A percentile compares a stretch with the other conserved stretches of the same genome.
Evolutionary conservation across 1,284 basidiomycete species (phyloP).

Genomic region (Ustanciosporium gigantosporum): DNA sequence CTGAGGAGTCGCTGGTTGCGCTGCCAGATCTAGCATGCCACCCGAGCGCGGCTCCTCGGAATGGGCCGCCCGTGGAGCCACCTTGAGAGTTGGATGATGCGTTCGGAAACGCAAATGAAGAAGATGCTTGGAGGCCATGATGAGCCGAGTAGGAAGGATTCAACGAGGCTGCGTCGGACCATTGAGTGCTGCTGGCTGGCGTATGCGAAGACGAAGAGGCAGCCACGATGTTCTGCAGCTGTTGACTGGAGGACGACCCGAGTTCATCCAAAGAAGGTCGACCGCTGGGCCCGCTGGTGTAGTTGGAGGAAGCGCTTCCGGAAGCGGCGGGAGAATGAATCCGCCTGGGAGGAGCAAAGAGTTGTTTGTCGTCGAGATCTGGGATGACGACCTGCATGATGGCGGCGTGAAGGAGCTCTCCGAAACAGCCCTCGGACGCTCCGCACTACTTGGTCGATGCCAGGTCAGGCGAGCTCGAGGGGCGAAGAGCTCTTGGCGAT

Average conservation of each 20-base stretch:
- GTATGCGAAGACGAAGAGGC: too few relatives aligned
- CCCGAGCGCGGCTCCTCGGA: conserved; percentile 36
- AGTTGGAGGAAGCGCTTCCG: conserved; percentile 5
- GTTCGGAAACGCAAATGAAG: neutral
- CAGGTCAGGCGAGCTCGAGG: too few relatives aligned
- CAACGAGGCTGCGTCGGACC: neutral
- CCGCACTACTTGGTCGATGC: too few relatives aligned
- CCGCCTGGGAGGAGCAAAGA: conserved; percentile 26
- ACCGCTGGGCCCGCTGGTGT: conserved; percentile 3
- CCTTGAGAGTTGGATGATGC: neutral
- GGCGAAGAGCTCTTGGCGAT: too few relatives aligned
- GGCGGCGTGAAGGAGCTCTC: too few relatives aligned
- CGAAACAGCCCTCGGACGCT: too few relatives aligned
- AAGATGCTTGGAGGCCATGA: too few relatives aligned
- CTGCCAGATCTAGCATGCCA: conserved; percentile 37
- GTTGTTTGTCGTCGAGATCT: conserved; percentile 54
- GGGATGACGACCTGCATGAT: conserved; percentile 57
- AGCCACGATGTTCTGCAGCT: conserved; percentile 20
- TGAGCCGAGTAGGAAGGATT: neutral
- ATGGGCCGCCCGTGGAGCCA: conserved; percentile 10
- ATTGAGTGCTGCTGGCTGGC: neutral
- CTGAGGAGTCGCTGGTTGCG: conserved; percentile 37
- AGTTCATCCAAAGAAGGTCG: conserved; percentile 14
- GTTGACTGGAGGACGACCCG: conserved; percentile 26
- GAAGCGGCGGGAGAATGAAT: conserved; percentile 20